Conservation (phyloP, 2,329 filamentous ascomycete species). For the Aspergillus luchuensis region DNA sequence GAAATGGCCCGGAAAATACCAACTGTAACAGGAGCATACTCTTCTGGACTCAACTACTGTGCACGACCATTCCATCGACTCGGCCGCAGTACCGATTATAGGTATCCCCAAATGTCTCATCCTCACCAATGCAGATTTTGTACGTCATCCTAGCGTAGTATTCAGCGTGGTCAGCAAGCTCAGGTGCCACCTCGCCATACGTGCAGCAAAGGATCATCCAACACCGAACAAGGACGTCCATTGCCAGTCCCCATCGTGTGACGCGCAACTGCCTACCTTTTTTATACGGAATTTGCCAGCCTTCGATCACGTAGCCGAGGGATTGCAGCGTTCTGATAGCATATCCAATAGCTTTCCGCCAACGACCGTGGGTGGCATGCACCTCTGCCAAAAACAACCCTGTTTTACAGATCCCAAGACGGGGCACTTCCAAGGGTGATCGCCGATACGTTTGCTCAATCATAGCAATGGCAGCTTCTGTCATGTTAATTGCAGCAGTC, state of each 20-base stretch:
- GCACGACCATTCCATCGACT: background rate
- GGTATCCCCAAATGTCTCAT: constrained; percentile 31
- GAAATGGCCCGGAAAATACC: too few species aligned
- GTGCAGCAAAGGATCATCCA: constrained; percentile 32
- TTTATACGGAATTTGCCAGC: constrained; percentile 16
- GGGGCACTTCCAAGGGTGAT: constrained; percentile 29
- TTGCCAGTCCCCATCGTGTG: constrained; percentile 34
- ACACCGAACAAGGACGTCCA: constrained; percentile 26
- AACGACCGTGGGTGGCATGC: constrained; percentile 1
- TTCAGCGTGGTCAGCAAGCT: constrained; percentile 25
- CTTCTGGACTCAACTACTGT: too few species aligned
- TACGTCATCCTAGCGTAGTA: constrained; percentile 37
- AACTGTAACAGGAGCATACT: too few species aligned
- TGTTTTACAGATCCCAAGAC: constrained; percentile 18
- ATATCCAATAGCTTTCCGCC: constrained; percentile 19
- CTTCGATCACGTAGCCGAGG: constrained; percentile 30
- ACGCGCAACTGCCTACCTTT: constrained; percentile 15
- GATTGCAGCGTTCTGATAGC: constrained; percentile 28
- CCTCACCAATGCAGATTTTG: constrained; percentile 38
- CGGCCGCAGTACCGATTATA: background rate
- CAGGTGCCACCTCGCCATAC: constrained; percentile 26
- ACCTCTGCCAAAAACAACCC: constrained; percentile 25
- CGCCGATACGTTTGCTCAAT: constrained; percentile 27
- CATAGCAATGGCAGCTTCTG: constrained; percentile 17
- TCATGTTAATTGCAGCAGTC: background rate